phyloP scores from a whole-genome alignment of 1,284 basidiomycete species.

The Pyrrhoderma lamaoense region DNA sequence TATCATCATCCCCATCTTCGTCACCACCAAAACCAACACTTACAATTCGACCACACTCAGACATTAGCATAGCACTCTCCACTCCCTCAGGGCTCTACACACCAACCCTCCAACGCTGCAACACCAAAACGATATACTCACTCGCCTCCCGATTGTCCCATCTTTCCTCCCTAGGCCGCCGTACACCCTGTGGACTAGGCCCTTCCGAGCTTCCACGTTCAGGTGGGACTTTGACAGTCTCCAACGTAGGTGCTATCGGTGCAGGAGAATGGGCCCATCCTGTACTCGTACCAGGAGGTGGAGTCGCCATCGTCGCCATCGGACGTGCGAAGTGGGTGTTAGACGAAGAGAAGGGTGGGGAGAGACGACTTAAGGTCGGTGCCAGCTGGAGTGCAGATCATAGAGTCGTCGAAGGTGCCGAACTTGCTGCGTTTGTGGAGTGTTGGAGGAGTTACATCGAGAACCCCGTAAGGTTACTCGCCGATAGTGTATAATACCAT shows the following conservation, averaged over 20 bases:
- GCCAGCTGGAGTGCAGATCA: conserved; percentile 90
- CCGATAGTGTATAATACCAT: conserved; percentile 36
- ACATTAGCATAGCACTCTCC: conserved; percentile 71
- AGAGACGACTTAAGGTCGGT: conserved; percentile 62
- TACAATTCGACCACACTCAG: conserved; percentile 60
- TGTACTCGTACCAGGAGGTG: conserved; percentile 81
- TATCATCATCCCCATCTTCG: conserved; percentile 1
- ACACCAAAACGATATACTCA: conserved; percentile 53
- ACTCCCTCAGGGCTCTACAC: conserved; percentile 85
- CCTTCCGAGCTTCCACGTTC: conserved; percentile 57
- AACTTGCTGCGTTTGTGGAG: conserved; percentile 87
- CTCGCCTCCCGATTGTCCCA: conserved; percentile 59
- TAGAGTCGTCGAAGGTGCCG: conserved; percentile 87
- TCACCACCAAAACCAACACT: conserved; percentile 47
- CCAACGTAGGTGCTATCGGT: conserved; percentile 80
- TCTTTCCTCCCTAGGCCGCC: conserved; percentile 57
- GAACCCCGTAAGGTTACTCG: conserved; percentile 67
- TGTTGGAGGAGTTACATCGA: conserved; percentile 84
- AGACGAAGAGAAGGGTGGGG: conserved; percentile 48
- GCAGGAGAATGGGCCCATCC: conserved; percentile 67
- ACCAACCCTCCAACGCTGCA: conserved; percentile 65
- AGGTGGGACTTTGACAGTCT: conserved; percentile 80
- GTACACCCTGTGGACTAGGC: conserved; percentile 55
- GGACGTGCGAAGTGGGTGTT: conserved; percentile 80
- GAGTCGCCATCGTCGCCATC: conserved; percentile 86